Evolutionary conservation across 371 early-diverging fungal genomes (phyloP), one percentile per base, ranked within the genome.

Genomic region (Circinella umbellata): DNA sequence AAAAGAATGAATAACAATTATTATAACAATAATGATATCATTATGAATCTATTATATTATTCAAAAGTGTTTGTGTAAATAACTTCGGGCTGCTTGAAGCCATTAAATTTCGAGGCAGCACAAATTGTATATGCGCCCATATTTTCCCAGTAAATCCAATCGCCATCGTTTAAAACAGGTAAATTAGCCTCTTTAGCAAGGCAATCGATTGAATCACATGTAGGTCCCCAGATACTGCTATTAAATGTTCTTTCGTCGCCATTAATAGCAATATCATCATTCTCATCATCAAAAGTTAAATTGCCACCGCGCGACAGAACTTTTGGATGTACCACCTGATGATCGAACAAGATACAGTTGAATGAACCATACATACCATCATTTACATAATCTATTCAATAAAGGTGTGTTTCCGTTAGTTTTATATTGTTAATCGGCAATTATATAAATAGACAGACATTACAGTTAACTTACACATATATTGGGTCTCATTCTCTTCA

Each of bases 361-460:
- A 99, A 98, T 75, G 94, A 91, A 66, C 97, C 98, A 77, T 99
- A 99, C 85, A 97, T 91, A 71, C 99, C 99, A 77, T 99, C 99
- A 81, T 97, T 98, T 78, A 99, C 89, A 81, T 99, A 99, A 86
- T 92, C 83, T 74, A 64, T 36, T n/a, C 53, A 53, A 53, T n/a
- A 15, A 15, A n/a, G 6, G 53, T 6, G 53, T 53, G 15, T 13
- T 13, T 53, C 8, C n/a, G n/a, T 53, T 53, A 18, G 9, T 18
- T 15, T 53, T 27, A 27, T 27, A 27, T 27, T 27, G 27, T 27
- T 27, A 27, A 27, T 27, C 0, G 27, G 53, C 15, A 53, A 8
- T 1, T 53, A 53, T 53, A 13, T 8, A 53, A 13, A 53, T 53
- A 18, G 15, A 53, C 4, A 27, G 27, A 27, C 27, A 27, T 27